Base-by-base conservation (phyloP, 208 protist species). In the Angomonas desouzai region DNA sequence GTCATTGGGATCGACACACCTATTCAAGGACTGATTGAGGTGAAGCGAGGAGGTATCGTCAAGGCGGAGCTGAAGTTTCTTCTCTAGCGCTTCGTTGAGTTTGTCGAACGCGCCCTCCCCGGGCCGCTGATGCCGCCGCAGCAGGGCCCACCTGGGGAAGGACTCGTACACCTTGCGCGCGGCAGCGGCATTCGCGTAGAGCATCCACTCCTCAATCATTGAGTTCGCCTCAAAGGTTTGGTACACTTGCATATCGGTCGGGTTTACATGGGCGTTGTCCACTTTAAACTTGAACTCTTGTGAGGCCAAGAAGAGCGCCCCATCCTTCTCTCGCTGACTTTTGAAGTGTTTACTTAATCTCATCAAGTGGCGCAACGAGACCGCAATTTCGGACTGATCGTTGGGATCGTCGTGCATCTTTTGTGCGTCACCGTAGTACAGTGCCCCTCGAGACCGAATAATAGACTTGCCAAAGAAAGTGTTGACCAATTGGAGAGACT, bases 191-290 rank as follows among this genome's bases (percentile, higher is more conserved):
- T 98, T 98, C n/a, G 95, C 97, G 66, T 97, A 94, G 48, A 98
- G 79, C 97, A 98, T 98, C 83, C 96, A 98, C 68, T 98, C 95
- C 75, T 98, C 97, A 68, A 98, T 94, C 83, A 98, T 88, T 23
- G 92, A 97, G 66, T 97, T 97, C 6, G 94, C 93, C 63, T 97
- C 90, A 59, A 94, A 88, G 0, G 81, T 90, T 71, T 93, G 76
- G 71, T 98, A 97, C 30, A 82, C 65, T 58, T 94, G 74, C 80
- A 98, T 94, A 65, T 94, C 85, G 1, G 91, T 93, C 33, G 88
- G 80, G 62, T 91, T 93, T 4, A 92, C 74, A 62, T 94, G 83
- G 55, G 92, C 74, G 59, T 92, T 91, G 73, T 94, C 86, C 10
- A 95, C 79, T 72, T 89, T 93, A 68, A 95, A 95, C 60, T 94